A percentile compares a stretch with the other conserved stretches of the same genome.
phyloP scores from a whole-genome alignment of 345 rosid species.

The Salix udensis region DNA sequence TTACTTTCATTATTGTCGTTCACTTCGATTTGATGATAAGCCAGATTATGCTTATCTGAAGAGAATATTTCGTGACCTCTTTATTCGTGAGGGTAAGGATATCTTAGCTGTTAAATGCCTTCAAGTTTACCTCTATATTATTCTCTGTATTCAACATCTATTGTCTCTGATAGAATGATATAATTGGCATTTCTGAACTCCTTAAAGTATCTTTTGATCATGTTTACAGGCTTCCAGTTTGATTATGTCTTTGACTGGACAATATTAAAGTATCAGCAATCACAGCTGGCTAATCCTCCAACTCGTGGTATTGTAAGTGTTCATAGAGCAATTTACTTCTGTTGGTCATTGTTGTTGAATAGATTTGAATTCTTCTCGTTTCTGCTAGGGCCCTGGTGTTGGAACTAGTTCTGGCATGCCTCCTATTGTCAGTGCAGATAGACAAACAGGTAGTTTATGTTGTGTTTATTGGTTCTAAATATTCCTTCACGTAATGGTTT shows the following conservation, averaged over 20 bases:
- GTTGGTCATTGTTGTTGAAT: slow-evolving; percentile 1
- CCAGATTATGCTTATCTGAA: slow-evolving; percentile 91
- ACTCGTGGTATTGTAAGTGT: slow-evolving; percentile 57
- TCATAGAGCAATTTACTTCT: slow-evolving; percentile 3
- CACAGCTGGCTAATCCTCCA: slow-evolving; percentile 70
- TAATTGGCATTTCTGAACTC: neutral
- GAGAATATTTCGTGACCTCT: slow-evolving; percentile 86
- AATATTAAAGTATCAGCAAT: slow-evolving; percentile 85
- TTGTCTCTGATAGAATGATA: too few species aligned
- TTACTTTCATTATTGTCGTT: slow-evolving; percentile 84
- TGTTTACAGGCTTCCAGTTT: slow-evolving; percentile 69
- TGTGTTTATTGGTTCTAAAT: neutral
- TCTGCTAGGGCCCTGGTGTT: slow-evolving; percentile 56
- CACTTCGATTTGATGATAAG: slow-evolving; percentile 81
- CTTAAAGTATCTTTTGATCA: neutral
- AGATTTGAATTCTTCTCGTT: slow-evolving; percentile 3
- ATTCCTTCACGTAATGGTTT: neutral
- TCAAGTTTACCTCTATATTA: neutral
- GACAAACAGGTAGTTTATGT: slow-evolving; percentile 44
- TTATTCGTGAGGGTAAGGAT: slow-evolving; percentile 77
- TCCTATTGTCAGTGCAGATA: slow-evolving; percentile 52
- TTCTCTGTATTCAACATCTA: neutral
- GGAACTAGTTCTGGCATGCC: slow-evolving; percentile 78
- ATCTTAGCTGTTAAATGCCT: neutral
- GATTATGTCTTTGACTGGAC: slow-evolving; percentile 98